Base-by-base conservation (phyloP, 176 grass and related monocot genomes). In the Dactylis glomerata region DNA sequence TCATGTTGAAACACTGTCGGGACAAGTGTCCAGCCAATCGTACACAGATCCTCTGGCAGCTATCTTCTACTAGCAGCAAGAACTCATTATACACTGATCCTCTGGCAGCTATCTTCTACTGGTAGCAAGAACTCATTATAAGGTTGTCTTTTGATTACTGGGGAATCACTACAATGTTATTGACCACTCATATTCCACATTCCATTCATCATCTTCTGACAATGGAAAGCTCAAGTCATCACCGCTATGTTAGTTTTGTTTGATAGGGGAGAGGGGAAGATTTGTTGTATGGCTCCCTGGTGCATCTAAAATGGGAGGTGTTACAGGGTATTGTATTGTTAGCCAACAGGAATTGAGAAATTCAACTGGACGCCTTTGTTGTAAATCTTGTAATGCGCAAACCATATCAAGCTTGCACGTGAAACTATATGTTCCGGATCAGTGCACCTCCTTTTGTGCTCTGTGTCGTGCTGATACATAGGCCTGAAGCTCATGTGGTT, bases 291-390 rank as follows among this genome's bases (percentile, higher is more conserved):
- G 3, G 2, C 34, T 73, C 24, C 55, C 74, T 84, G 36, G 49
- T 28, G 13, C 75, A 65, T 82, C 79, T 73, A 75, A 31, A 50
- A 71, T 46, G 34, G 66, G 68, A 76, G 22, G 68, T 26, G n/a
- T 32, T 36, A 17, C 20, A 10, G 16, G 49, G 34, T 74, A 20
- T 64, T 67, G 30, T 80, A 22, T 81, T 80, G 10, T 68, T 61
- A 51, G 32, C 19, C 23, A 70, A 76, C 70, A 28, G n/a, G 8
- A 14, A 3, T 46, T 46, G 68, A n/a, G 69, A 56, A 56, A 67
- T 84, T 58, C 41, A 78, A 17, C 46, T 75, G 27, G 33, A 11
- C 13, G 27, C 12, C 19, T 56, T 23, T 72, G 24, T 24, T 80
- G 66, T 73, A 79, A 77, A 68, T 68, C 61, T 20, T 45, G 27